Evolutionary conservation across 2,329 filamentous ascomycete species (phyloP), one percentile per base, ranked within the genome.

Genomic region (Trichoderma breve): DNA sequence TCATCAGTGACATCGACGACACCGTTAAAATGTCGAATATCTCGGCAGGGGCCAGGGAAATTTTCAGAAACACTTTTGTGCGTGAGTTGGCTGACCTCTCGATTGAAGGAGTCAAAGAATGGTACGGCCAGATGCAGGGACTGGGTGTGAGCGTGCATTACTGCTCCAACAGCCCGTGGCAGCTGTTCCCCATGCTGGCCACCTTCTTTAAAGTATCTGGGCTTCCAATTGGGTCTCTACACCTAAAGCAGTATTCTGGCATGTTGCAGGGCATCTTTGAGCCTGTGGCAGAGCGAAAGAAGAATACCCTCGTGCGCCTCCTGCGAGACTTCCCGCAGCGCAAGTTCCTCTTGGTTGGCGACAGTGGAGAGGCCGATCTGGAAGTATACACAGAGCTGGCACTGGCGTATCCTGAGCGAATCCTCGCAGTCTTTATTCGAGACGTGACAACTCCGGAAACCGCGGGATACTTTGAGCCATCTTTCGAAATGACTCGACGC

Each of bases 131-230:
- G 24, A 86, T 99, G 82, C 87, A 92, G 51, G 86, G 90, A 24
- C 89, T 95, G 83, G 94, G 95, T 21, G 95, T 98, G 28, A 89
- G 91, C 76, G 88, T 99, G 67, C 97, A 99, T 79, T 99, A 99
- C 80, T 97, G 97, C 75, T 99, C 96, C n/a, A 99, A 99, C 81
- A 97, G 95, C 65, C 96, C 96, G 0, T 99, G 97, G 97, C 97
- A 99, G 80, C 87, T 99, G 7, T 99, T 93, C 77, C 96, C 96
- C 0, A 90, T 98, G 3, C 84, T 99, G 12, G 92, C 93, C 6
- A 93, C 89, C 68, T 99, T 92, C 80, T 97, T 98, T 80, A 90
- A 91, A 74, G 82, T 92, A 53, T 92, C 93, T 7, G 92, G 92
- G 1, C 84, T 99, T 1, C 96, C 96, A 0, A 89, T 89, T 0